Conservation (phyloP, 345 rosid genomes). For the Jatropha curcas region DNA sequence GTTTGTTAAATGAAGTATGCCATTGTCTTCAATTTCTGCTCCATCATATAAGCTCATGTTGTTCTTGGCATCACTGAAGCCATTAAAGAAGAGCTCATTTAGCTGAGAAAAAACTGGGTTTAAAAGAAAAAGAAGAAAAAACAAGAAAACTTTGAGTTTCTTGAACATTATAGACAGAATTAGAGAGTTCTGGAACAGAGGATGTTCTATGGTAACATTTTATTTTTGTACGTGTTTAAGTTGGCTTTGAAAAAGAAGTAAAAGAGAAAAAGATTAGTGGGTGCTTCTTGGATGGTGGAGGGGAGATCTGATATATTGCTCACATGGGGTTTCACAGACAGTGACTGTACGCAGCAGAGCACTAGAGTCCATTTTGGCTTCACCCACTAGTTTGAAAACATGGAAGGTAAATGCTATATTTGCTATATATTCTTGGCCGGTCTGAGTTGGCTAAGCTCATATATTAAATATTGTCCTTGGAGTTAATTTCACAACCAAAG, state of each 20-base stretch:
- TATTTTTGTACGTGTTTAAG: background rate
- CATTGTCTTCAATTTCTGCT: constrained; percentile 50
- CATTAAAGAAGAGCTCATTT: constrained; percentile 18
- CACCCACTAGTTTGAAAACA: background rate
- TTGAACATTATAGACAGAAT: background rate
- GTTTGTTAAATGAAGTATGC: constrained; percentile 63
- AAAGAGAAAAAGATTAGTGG: background rate
- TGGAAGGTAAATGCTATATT: background rate
- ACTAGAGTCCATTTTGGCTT: background rate
- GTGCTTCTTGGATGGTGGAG: background rate
- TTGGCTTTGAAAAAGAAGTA: background rate
- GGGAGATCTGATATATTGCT: background rate
- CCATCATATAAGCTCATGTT: constrained; percentile 50
- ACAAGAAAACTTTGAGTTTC: background rate
- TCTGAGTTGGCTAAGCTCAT: background rate
- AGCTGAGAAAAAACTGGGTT: constrained; percentile 21
- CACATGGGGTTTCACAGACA: background rate
- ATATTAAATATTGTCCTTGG: background rate
- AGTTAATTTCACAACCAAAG: background rate
- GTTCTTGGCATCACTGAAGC: constrained; percentile 13
- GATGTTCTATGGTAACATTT: background rate
- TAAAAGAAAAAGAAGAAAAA: background rate
- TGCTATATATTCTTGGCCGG: background rate
- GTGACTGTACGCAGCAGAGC: constrained; percentile 1
- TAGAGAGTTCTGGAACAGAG: background rate